Base-by-base conservation (phyloP, 192 early-diverging fungal genomes). In the Allomyces arbusculus region DNA sequence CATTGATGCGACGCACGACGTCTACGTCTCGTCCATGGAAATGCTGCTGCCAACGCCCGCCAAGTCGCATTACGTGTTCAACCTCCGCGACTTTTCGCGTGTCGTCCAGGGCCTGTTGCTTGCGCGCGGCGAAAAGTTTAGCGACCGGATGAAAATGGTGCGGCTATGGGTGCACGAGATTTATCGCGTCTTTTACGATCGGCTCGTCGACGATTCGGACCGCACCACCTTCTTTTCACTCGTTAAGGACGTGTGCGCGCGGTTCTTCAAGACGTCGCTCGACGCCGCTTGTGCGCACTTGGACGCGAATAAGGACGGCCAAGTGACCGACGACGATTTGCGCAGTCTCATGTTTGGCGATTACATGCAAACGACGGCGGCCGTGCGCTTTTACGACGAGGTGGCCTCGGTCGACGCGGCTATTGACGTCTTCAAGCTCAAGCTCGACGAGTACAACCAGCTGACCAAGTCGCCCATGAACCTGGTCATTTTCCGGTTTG, bases 61-160 rank as follows among this genome's bases (percentile, higher is more conserved):
- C 69, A 95, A 99, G 76, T 90, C 94, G 1, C 97, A 99, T 75
- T 99, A 98, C 68, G 89, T 99, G 67, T 99, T 97, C 77, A 92
- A 90, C 70, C 95, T 95, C 65, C 90, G 97, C 77, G 97, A 99
- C 81, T 81, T 99, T 70, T 97, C 95, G 1, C 87, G 97, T 24
- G 98, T 95, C 94, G 84, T 93, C 67, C 87, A 94, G 62, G 97
- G 95, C 72, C 93, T 99, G 40, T 92, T 85, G 73, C 94, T 95
- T 68, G 91, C 91, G 7, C 86, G 86, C 61, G 82, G 88, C 10
- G 74, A 89, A 62, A 95, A 99, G 67, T 67, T 79, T 3, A 75
- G 87, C 28, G 75, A 76, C 61, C 77, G 89, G 4, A 90, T 95
- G 71, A 89, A 87, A 3, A 73, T 99, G 16, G 87, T 99, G 40